Conservation (phyloP, 495 filamentous ascomycete species). For the Aspergillus nanangensis region DNA sequence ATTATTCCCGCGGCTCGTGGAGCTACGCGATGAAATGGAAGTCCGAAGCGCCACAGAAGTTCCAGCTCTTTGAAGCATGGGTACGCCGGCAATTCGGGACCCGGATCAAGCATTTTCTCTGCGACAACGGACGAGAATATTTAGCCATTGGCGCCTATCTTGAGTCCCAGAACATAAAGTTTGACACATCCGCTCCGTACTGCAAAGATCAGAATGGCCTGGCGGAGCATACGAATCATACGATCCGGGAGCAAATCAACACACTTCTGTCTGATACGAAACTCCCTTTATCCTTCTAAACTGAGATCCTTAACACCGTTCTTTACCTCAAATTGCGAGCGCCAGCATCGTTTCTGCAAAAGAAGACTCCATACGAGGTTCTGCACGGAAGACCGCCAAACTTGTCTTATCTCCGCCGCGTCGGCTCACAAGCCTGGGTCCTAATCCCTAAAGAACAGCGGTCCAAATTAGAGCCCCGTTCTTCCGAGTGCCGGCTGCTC, state of each 20-base stretch:
- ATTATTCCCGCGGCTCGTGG: slow-evolving; percentile 2
- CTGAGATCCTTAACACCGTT: background rate
- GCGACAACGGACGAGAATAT: slow-evolving; percentile 1
- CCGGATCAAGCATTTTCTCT: background rate
- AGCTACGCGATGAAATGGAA: slow-evolving; percentile 3
- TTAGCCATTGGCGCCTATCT: background rate
- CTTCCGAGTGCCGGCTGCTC: background rate
- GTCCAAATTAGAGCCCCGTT: background rate
- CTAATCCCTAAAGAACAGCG: background rate
- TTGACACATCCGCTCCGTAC: slow-evolving; percentile 1
- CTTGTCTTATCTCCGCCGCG: background rate
- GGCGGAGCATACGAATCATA: background rate
- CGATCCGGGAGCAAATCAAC: background rate
- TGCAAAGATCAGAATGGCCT: slow-evolving; percentile 1
- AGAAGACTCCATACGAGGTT: slow-evolving; percentile 1
- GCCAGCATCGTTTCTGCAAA: background rate
- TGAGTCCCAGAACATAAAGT: background rate
- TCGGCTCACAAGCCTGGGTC: background rate
- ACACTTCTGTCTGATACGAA: background rate
- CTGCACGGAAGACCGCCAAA: background rate
- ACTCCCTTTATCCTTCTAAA: background rate
- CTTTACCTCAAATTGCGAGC: background rate
- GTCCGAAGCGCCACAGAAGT: background rate
- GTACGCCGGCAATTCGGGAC: slow-evolving; percentile 1
- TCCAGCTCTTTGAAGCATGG: slow-evolving; percentile 2